These are phyloP conservation scores for Mrakia frigida DNA, from an alignment of 768 basidiomycete species.

Conservation along the genomic window DNA sequence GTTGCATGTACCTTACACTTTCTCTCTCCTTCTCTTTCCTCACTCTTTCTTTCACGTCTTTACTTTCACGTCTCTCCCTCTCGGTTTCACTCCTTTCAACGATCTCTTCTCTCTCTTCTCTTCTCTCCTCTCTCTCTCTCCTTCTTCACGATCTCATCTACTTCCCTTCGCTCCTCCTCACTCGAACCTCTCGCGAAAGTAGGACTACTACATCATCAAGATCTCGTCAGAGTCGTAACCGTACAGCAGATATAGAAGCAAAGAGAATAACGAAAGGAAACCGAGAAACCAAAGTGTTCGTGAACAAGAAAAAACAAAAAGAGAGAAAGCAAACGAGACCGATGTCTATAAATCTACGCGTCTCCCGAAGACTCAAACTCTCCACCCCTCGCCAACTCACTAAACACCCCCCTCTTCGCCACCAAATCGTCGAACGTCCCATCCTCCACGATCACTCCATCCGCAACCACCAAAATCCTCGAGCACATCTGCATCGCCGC, in stretches of 20 bases:
- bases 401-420: constrained; percentile 18
- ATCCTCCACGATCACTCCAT: neutral
- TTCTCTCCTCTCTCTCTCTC: too few relatives aligned
- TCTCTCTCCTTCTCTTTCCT: neutral
- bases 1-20: neutral
- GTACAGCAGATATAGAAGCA: neutral
- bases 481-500: constrained; percentile 66
- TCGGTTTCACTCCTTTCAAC: neutral
- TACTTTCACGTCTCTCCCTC: neutral
- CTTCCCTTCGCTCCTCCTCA: neutral
- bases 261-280: neutral
- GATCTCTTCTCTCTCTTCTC: neutral
- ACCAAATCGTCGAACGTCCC: neutral
- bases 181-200: neutral
- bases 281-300: neutral
- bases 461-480: neutral
- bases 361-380: constrained; percentile 19
- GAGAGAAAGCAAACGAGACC: neutral
- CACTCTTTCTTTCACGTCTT: neutral
- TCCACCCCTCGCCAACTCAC: constrained; percentile 27
- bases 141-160: constrained; percentile 9
- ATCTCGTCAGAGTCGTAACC: neutral
- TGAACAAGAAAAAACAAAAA: neutral
- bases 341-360: neutral
- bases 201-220: neutral